Base-by-base conservation (phyloP, 768 basidiomycete species). In the Trametes punicea region DNA sequence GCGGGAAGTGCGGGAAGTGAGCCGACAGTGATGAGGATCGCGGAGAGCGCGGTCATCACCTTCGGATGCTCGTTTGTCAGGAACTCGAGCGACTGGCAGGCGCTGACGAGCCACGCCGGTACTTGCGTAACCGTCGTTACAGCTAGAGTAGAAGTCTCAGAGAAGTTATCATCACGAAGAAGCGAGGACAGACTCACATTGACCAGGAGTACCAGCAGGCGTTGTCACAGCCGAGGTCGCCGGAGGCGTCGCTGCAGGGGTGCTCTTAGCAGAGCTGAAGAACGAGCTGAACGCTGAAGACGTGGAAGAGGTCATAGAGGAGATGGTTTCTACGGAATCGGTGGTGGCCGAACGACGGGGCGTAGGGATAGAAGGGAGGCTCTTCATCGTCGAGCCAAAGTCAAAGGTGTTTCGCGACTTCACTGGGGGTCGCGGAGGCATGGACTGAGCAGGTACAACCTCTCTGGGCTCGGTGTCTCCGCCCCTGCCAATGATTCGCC, bases 1-100 rank as follows among this genome's bases (percentile, higher is more conserved):
- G 78, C 86, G 20, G 88, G 88, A 29, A 90, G 79, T 0, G 87
- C 72, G 0, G 88, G 88, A 39, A 91, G 75, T 29, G 85, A 83
- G 31, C 88, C 89, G 29, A 85, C 85, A 2, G 88, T 88, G 66
- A 91, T 87, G 56, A 91, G 79, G 49, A 91, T 82, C 6, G 88
- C 88, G 60, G 86, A 86, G 49, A 90, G 68, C 30, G 87, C 79
- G 58, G 80, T 84, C 85, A 89, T 83, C 5, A 75, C 81, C 66
- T 85, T 85, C 9, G 89, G 89, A 62, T 91, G 88, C 62, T 90
- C 89, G 57, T 75, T 79, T 9, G 82, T 81, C 50, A 91, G 80
- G 71, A 79, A 87, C 51, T 89, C 87, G 57, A 91, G 77, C 9
- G 89, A 88, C 45, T 77, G 82, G 62, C 84, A 84, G 1, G 89